Evolutionary conservation across 169 alveolate genomes (phyloP), one percentile per base, ranked within the genome.

Genomic region (Plasmodium falciparum): DNA sequence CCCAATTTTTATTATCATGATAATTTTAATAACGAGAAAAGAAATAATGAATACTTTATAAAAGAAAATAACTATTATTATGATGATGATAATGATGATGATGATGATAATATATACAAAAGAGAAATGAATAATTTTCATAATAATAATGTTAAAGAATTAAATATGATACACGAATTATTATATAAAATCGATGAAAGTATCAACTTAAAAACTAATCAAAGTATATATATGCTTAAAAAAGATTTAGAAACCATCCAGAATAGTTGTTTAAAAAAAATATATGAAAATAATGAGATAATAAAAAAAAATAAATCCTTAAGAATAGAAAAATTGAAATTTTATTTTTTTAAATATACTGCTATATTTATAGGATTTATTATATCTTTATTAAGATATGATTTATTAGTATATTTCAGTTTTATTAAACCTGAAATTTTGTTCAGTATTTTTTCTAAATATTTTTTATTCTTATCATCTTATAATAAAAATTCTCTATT

Each of bases 221-320:
- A 78, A 65, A 78, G 89, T 59, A 78, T 78, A 43, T 78, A 78
- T 47, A 78, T 78, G 89, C 89, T 78, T 45, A 78, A 78, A 15
- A 33, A 61, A 29, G 89, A 78, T 59, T 59, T 78, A 1, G 71
- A 78, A 52, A 78, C 50, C 15, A 78, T 78, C 17, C 78, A 52
- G 26, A 66, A 70, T 43, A 78, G 72, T 7, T 78, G 89, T 17
- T 67, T 78, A 45, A 63, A 54, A 52, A 65, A 43, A 66, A 66
- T 78, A 9, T 29, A 47, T 20, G 89, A 78, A 43, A 78, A 78
- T 43, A 61, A 78, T 29, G 78, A 78, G 4, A 45, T 78, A 33
- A 47, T 78, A 39, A 65, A 78, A 71, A 67, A 66, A 66, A 78
- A 78, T 59, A 78, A 59, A 45, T 78, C 89, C 33, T 39, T 78